Evolutionary conservation across 768 basidiomycete species (phyloP).

Genomic region (Psilocybe tampanensis): DNA sequence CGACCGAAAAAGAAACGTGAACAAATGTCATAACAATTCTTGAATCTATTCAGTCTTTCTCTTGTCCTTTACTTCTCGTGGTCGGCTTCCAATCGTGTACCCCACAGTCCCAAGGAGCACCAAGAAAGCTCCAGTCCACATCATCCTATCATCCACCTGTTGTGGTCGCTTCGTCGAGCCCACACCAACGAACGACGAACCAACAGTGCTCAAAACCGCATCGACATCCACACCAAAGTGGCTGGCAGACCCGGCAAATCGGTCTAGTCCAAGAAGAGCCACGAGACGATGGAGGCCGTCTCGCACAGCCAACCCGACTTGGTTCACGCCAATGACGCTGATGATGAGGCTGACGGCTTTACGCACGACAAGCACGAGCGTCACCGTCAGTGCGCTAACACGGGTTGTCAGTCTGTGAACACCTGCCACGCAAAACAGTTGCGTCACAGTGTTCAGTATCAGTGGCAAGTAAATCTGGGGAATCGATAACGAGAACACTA

Average conservation of each 20-base stretch:
- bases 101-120: conserved; percentile 73
- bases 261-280: not conserved
- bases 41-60: conserved; percentile 12
- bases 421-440: conserved; percentile 83
- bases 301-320: conserved; percentile 13
- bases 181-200: conserved; percentile 18
- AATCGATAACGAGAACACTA: conserved; percentile 39
- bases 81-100: conserved; percentile 53
- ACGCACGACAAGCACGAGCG: conserved; percentile 77
- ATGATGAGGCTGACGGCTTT: conserved; percentile 79
- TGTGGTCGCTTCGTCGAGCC: conserved; percentile 21
- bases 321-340: conserved; percentile 56
- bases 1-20: too few species aligned
- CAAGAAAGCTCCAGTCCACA: conserved; percentile 71
- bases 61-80: conserved; percentile 15
- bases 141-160: conserved; percentile 42
- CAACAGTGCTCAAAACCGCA: conserved; percentile 12
- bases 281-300: not conserved
- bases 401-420: conserved; percentile 84
- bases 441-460: conserved; percentile 77
- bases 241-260: not conserved
- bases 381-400: conserved; percentile 75
- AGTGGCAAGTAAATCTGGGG: conserved; percentile 68
- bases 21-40: not conserved
- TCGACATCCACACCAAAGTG: conserved; percentile 16